Base-by-base conservation (phyloP, 805 yeast genomes). In the Komagataella kurtzmanii region DNA sequence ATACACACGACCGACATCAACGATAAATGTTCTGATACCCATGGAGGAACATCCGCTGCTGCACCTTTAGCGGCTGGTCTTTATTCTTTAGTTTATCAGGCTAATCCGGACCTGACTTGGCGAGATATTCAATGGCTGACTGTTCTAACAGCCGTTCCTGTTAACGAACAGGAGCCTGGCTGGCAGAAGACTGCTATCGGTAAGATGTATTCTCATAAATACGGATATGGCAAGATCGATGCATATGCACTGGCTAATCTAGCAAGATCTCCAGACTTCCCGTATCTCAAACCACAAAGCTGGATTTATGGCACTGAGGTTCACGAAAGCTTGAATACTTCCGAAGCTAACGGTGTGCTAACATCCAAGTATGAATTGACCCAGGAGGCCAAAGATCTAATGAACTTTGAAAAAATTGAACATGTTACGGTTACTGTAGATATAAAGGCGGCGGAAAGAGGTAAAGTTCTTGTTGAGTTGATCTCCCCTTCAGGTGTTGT, bases 51-150 rank as follows among this genome's bases (percentile, higher is more conserved):
- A 0, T 91, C 98, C 19, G 99, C 99, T 0, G 97, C 99, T 14
- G 99, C 99, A 0, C 99, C 99, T 0, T 73, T 93, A 52, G 98
- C 97, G 0, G 97, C 98, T 0, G 99, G 98, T n/a, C 76, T 93
- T 1, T 88, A 86, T 63, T 79, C 97, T 0, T 71, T 93, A 50
- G 87, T 87, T 2, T 70, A 93, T 50, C 81, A 83, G 58, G 89
- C 84, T 3, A 85, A 95, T 57, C 96, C 97, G 1, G 75, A 83
- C 3, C 75, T 93, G 52, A 86, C 97, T 0, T 93, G 99, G 99
- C 77, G 99, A 63, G 99, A 93, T 63, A 74, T 90, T 52, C 99
- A 93, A 68, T 88, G 90, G 60, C 72, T 93, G 18, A 77, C 87
- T 2, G 81, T 91, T 14, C 66, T 81, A 50, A 75, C 87, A 23